Evolutionary conservation across 352 stramenopile genomes (phyloP).

Genomic region (Phytophthora pistaciae): DNA sequence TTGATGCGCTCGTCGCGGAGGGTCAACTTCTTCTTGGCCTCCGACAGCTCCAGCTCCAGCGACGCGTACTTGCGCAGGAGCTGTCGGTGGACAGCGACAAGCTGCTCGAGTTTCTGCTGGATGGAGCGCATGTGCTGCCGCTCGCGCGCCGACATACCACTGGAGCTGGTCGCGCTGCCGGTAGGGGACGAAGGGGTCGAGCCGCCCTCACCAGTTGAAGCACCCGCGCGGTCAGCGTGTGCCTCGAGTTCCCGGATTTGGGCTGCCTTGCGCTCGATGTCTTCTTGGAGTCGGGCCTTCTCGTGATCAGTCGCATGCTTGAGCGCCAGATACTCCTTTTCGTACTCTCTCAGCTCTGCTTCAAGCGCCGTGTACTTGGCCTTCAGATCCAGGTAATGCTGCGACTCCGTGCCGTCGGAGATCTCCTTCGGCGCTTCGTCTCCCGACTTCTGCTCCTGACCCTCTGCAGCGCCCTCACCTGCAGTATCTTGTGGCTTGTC

Average conservation of each 20-base stretch:
- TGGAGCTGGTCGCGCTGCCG: constrained; percentile 30
- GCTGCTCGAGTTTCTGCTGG: constrained; percentile 92
- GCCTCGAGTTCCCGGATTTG: constrained; percentile 76
- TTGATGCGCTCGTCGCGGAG: constrained; percentile 92
- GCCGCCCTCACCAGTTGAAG: constrained; percentile 34
- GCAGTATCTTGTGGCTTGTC: constrained; percentile 23
- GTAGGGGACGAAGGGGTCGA: constrained; percentile 44
- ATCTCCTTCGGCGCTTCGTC: constrained; percentile 24
- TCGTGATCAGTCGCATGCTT: constrained; percentile 66
- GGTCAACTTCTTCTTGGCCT: constrained; percentile 91
- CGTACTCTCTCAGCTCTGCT: constrained; percentile 71
- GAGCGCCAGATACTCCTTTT: constrained; percentile 73
- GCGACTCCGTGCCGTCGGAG: constrained; percentile 34
- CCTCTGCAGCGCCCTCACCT: constrained; percentile 26
- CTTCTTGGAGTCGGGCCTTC: constrained; percentile 68
- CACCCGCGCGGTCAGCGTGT: constrained; percentile 52
- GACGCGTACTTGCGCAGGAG: constrained; percentile 92
- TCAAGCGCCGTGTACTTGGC: constrained; percentile 63
- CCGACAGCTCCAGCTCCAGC: constrained; percentile 87
- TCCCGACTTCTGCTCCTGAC: constrained; percentile 26
- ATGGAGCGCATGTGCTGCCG: constrained; percentile 90
- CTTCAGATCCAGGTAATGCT: constrained; percentile 52
- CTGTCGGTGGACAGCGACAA: constrained; percentile 91
- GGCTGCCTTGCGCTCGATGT: constrained; percentile 68
- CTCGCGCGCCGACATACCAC: constrained; percentile 82